These are phyloP conservation scores for Thalassiosira hispida DNA, from an alignment of 352 stramenopile genomes.

Conservation along the genomic window DNA sequence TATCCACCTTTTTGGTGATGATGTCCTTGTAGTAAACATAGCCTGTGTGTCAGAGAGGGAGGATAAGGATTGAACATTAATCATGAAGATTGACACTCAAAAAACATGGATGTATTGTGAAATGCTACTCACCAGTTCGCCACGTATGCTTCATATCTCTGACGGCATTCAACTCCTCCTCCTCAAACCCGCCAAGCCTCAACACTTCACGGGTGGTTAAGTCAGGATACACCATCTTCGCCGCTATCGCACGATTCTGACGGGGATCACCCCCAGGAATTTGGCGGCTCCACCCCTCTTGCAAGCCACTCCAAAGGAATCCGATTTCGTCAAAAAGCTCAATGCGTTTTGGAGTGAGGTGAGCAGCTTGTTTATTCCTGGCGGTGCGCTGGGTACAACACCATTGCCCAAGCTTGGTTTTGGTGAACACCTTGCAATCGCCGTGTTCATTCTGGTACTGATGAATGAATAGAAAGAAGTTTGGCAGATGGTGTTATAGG, in stretches of 20 bases:
- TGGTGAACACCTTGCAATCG: constrained; percentile 18
- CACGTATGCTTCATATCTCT: constrained; percentile 33
- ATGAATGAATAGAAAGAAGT: neutral
- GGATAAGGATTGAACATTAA: neutral
- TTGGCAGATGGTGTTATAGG: neutral
- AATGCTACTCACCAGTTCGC: constrained; percentile 20
- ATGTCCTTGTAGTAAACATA: constrained; percentile 33
- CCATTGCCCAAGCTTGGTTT: constrained; percentile 19
- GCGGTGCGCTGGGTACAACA: constrained; percentile 9
- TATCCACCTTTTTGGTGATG: constrained; percentile 20
- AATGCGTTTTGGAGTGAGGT: constrained; percentile 19
- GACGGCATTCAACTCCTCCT: constrained; percentile 36
- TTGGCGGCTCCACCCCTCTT: neutral
- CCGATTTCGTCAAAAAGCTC: constrained; percentile 34
- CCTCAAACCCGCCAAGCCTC: constrained; percentile 20
- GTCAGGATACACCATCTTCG: constrained; percentile 33
- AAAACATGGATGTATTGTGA: neutral
- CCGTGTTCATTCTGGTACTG: constrained; percentile 26
- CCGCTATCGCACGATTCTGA: constrained; percentile 28
- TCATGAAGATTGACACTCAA: neutral
- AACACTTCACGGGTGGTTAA: constrained; percentile 27
- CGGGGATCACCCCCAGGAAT: constrained; percentile 32
- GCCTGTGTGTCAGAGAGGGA: neutral
- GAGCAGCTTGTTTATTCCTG: neutral
- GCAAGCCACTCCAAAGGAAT: constrained; percentile 24